A percentile compares a stretch with the other conserved stretches of the same genome.
Evolutionary conservation across 2,329 filamentous ascomycete genomes (phyloP).

Genomic region (Colletotrichum limetticola): DNA sequence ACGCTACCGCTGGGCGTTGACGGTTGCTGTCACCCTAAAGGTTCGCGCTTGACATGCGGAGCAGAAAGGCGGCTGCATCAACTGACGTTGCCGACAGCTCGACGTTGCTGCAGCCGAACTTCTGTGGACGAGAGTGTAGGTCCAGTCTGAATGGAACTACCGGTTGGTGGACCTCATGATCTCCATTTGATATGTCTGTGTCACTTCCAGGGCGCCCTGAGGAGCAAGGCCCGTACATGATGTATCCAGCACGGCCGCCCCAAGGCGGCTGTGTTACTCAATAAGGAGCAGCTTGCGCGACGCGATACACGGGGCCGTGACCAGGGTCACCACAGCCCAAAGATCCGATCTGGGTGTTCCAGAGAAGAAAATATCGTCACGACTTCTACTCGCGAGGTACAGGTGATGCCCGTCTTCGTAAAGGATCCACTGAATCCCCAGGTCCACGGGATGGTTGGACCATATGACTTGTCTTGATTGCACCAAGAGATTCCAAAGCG

Average conservation of each 20-base stretch:
- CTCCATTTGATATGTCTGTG: slow-evolving; percentile 32
- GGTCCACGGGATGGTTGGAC: slow-evolving; percentile 27
- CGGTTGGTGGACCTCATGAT: slow-evolving; percentile 25
- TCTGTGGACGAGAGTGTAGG: neutral
- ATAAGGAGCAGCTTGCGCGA: slow-evolving; percentile 35
- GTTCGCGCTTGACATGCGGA: slow-evolving; percentile 31
- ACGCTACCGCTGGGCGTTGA: slow-evolving; percentile 22
- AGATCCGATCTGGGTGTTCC: slow-evolving; percentile 26
- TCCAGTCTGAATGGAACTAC: slow-evolving; percentile 18
- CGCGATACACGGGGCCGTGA: slow-evolving; percentile 32
- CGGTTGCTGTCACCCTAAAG: slow-evolving; percentile 29
- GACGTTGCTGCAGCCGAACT: slow-evolving; percentile 11
- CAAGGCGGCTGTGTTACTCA: slow-evolving; percentile 32
- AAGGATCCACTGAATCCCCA: slow-evolving; percentile 33
- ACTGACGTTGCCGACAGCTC: slow-evolving; percentile 28
- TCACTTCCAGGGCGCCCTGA: slow-evolving; percentile 19
- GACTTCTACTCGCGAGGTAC: neutral
- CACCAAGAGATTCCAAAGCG: slow-evolving; percentile 19
- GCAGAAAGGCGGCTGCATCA: slow-evolving; percentile 16
- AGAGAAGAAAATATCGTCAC: neutral
- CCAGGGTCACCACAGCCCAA: slow-evolving; percentile 24
- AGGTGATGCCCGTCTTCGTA: slow-evolving; percentile 28
- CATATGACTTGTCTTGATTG: slow-evolving; percentile 23
- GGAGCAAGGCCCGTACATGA: slow-evolving; percentile 8
- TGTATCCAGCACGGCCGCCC: slow-evolving; percentile 23